Evolutionary conservation across 768 basidiomycete species (phyloP).

Genomic region (Amyloporia xantha): DNA sequence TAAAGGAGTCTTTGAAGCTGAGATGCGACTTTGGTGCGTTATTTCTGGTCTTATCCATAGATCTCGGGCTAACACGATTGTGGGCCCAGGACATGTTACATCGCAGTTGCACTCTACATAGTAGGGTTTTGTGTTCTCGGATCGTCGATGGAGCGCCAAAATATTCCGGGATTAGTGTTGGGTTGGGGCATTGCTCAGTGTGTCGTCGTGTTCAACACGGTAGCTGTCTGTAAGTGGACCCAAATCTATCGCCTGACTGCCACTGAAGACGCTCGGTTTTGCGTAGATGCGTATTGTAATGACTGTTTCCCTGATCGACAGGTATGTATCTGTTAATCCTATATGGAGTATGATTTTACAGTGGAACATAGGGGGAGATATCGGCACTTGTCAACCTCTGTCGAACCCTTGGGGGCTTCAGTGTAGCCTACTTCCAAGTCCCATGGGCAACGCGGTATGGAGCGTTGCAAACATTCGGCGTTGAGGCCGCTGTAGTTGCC

Average conservation of each 20-base stretch:
- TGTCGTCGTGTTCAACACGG: slow-evolving; percentile 53
- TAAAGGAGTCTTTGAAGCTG: slow-evolving; percentile 48
- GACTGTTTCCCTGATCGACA: slow-evolving; percentile 43
- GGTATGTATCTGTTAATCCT: slow-evolving; percentile 15
- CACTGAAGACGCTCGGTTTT: no score
- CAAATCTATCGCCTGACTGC: not conserved
- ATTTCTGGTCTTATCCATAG: not conserved
- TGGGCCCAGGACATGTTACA: slow-evolving; percentile 48
- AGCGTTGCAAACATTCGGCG: slow-evolving; percentile 56
- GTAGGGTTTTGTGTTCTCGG: slow-evolving; percentile 56
- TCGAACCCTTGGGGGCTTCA: slow-evolving; percentile 53
- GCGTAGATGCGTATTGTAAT: slow-evolving; percentile 44
- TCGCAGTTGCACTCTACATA: slow-evolving; percentile 54
- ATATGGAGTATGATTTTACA: not conserved
- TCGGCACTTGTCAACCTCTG: slow-evolving; percentile 54
- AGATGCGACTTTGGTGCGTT: slow-evolving; percentile 50
- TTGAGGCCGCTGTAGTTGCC: slow-evolving; percentile 54
- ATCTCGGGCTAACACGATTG: not conserved
- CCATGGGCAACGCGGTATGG: slow-evolving; percentile 58
- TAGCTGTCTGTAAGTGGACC: slow-evolving; percentile 46
- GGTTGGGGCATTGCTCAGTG: slow-evolving; percentile 63
- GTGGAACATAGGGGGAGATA: slow-evolving; percentile 45
- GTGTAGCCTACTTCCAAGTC: slow-evolving; percentile 61
- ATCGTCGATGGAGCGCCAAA: slow-evolving; percentile 46
- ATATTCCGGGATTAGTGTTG: slow-evolving; percentile 46